These are phyloP conservation scores for Pyrenochaeta sp. DNA, from an alignment of 2,329 filamentous ascomycete species.

Conservation along the genomic window DNA sequence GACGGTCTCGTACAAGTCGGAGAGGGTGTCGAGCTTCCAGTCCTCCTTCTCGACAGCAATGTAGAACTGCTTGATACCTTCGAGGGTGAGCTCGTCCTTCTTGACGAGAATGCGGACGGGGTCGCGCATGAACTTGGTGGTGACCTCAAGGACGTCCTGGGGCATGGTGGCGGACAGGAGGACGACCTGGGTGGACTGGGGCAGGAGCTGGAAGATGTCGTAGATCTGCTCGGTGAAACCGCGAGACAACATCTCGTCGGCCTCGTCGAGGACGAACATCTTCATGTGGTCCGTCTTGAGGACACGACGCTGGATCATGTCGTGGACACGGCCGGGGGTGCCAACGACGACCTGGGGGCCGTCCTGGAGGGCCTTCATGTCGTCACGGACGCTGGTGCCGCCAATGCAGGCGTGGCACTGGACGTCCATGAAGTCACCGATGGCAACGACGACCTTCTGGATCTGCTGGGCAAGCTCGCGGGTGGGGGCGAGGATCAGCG, in stretches of 20 bases:
- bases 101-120: slow-evolving; percentile 99
- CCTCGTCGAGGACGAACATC: slow-evolving; percentile 99
- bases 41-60: slow-evolving; percentile 99
- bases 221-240: slow-evolving; percentile 99
- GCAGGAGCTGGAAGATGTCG: slow-evolving; percentile 99
- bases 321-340: slow-evolving; percentile 96
- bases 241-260: slow-evolving; percentile 98
- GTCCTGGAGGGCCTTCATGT: slow-evolving; percentile 97
- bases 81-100: slow-evolving; percentile 98
- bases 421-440: slow-evolving; percentile 99
- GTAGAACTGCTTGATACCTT: slow-evolving; percentile 99
- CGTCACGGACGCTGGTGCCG: slow-evolving; percentile 96
- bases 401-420: slow-evolving; percentile 99
- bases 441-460: slow-evolving; percentile 98
- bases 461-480: slow-evolving; percentile 99
- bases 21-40: slow-evolving; percentile 99
- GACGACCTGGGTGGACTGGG: slow-evolving; percentile 97
- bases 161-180: slow-evolving; percentile 98
- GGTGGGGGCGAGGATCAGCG: slow-evolving; percentile 95
- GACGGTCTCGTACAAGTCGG: slow-evolving; percentile 98
- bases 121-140: slow-evolving; percentile 99
- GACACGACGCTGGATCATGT: slow-evolving; percentile 99
- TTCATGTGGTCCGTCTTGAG: slow-evolving; percentile 98
- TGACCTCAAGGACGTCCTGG: slow-evolving; percentile 98
- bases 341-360: slow-evolving; percentile 97